phyloP scores from a whole-genome alignment of 345 rosid species.

The rapeseed (Brassica napus) region Da-Ae NC_063446.1:63863501-63864000 shows the following conservation, averaged over 20 bases:
- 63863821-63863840: constrained; percentile 67
- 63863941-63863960: constrained; percentile 76
- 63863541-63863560: constrained; percentile 50
- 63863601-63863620: constrained; percentile 80
- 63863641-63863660: constrained; percentile 67
- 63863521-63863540: too few relatives aligned
- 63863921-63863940: constrained; percentile 85
- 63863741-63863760: constrained; percentile 86
- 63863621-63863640: constrained; percentile 91
- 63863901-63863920: constrained; percentile 88
- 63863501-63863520: neutral
- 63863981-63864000: constrained; percentile 67
- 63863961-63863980: constrained; percentile 72
- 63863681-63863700: constrained; percentile 76
- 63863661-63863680: constrained; percentile 83
- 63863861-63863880: constrained; percentile 83
- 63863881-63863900: constrained; percentile 98
- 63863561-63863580: constrained; percentile 97
- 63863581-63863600: constrained; percentile 98
- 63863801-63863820: constrained; percentile 88
- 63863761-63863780: constrained; percentile 85
- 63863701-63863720: constrained; percentile 46
- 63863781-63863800: constrained; percentile 76
- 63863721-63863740: constrained; percentile 63
- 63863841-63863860: constrained; percentile 70